A percentile compares a stretch with the other conserved stretches of the same genome.
phyloP scores from a whole-genome alignment of 345 rosid genomes.

The Gossypium australe region DNA sequence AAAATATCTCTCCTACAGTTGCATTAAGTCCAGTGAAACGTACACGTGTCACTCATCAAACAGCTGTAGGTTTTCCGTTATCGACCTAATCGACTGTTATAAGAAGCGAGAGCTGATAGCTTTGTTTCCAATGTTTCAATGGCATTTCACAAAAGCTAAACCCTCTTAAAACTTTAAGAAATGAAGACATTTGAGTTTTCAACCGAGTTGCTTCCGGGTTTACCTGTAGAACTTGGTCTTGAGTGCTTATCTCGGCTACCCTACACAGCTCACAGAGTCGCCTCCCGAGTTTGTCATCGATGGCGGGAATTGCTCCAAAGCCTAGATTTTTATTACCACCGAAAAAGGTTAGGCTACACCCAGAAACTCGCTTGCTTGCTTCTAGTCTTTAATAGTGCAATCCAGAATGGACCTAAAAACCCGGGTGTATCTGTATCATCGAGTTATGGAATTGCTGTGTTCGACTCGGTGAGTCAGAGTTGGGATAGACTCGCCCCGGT shows the following conservation, averaged over 20 bases:
- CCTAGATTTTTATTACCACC: conserved; percentile 39
- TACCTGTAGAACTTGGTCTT: conserved; percentile 51
- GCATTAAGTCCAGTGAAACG: neutral
- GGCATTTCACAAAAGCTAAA: neutral
- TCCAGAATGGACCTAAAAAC: conserved; percentile 17
- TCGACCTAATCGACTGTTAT: neutral
- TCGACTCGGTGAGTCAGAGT: conserved; percentile 32
- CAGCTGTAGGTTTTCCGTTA: neutral
- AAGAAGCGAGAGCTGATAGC: neutral
- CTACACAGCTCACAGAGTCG: conserved; percentile 35
- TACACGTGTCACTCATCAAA: neutral
- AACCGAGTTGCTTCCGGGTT: conserved; percentile 38
- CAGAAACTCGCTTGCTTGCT: conserved; percentile 47
- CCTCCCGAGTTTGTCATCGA: conserved; percentile 43
- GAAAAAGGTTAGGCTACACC: conserved; percentile 35
- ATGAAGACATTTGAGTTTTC: conserved; percentile 15
- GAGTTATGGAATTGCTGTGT: conserved; percentile 33
- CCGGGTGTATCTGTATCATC: conserved; percentile 23
- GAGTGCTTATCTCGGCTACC: conserved; percentile 54
- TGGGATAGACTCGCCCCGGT: conserved; percentile 45
- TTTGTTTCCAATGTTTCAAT: neutral
- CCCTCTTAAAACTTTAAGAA: neutral
- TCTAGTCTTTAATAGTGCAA: conserved; percentile 24
- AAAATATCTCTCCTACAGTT: neutral
- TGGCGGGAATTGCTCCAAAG: conserved; percentile 48